phyloP scores from a whole-genome alignment of 164 flowering plant genomes.

The Brasenia schreberi region DNA sequence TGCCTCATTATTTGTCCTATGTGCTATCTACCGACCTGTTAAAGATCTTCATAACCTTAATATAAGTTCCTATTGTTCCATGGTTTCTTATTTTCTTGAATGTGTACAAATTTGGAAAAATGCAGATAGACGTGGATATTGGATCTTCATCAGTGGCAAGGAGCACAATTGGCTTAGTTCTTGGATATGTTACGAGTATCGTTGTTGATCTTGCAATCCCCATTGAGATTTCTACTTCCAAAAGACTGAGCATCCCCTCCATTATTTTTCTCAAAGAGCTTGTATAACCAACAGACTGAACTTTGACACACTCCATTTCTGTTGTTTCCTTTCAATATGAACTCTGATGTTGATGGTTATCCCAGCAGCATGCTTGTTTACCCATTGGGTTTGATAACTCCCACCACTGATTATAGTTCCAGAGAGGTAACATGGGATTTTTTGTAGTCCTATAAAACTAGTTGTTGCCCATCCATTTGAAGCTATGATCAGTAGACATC shows the following conservation, averaged over 20 bases:
- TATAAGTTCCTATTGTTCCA: neutral
- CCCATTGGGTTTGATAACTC: too few species aligned
- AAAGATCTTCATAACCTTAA: too few species aligned
- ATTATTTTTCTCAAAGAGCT: neutral
- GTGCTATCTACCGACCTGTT: too few species aligned
- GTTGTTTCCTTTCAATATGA: neutral
- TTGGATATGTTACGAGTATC: constrained; percentile 90
- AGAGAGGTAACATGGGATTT: too few species aligned
- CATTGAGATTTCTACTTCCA: constrained; percentile 54
- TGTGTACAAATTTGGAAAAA: neutral
- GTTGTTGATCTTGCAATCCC: constrained; percentile 92
- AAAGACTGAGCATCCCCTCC: neutral
- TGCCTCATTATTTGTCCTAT: too few species aligned
- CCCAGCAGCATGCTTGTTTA: too few species aligned
- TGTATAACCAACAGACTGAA: too few species aligned
- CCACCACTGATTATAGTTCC: too few species aligned
- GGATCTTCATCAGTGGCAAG: constrained; percentile 97
- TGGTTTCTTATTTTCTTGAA: neutral
- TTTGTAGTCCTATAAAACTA: too few species aligned
- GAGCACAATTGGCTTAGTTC: constrained; percentile 78
- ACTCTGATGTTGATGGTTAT: too few species aligned
- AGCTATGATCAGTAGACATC: too few species aligned
- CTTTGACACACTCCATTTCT: neutral
- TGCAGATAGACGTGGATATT: constrained; percentile 96
- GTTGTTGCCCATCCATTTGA: too few species aligned